Conservation (phyloP, 805 yeast genomes). For the Wickerhamomyces chambardii region DNA sequence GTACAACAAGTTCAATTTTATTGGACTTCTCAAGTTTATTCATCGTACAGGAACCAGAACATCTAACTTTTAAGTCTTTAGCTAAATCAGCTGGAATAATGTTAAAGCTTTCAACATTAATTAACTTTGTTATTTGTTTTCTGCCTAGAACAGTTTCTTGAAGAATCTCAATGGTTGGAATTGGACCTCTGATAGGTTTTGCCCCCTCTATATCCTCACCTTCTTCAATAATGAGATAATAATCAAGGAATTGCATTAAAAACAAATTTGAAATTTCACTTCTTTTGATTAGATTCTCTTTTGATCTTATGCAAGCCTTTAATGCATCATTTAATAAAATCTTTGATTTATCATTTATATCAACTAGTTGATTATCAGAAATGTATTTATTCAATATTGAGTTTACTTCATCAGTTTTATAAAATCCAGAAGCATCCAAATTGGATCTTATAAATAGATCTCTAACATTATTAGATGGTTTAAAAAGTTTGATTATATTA, state of each 20-base stretch:
- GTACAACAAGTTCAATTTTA: conserved; percentile 67
- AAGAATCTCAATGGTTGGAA: conserved; percentile 57
- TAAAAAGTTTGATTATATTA: conserved; percentile 40
- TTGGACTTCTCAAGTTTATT: conserved; percentile 51
- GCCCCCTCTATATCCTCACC: no score
- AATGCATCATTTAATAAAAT: conserved; percentile 50
- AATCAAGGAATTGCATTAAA: conserved; percentile 37
- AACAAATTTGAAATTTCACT: conserved; percentile 32
- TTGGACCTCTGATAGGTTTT: conserved; percentile 48
- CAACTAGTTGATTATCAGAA: conserved; percentile 37
- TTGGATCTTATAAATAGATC: conserved; percentile 38
- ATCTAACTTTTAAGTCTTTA: conserved; percentile 60
- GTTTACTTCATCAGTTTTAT: conserved; percentile 44
- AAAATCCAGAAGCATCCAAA: conserved; percentile 23
- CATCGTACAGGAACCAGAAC: conserved; percentile 84
- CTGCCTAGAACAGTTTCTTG: conserved; percentile 78
- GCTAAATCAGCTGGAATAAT: conserved; percentile 61
- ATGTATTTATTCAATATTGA: conserved; percentile 48
- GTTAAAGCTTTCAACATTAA: conserved; percentile 58
- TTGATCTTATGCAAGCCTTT: conserved; percentile 27
- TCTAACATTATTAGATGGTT: conserved; percentile 44
- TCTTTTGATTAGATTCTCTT: conserved; percentile 19
- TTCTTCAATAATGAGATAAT: conserved; percentile 17
- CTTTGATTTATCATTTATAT: conserved; percentile 39
- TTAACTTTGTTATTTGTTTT: conserved; percentile 66